Conservation (phyloP, 805 yeast genomes). For the Danielozyma ontarioensis region DNA sequence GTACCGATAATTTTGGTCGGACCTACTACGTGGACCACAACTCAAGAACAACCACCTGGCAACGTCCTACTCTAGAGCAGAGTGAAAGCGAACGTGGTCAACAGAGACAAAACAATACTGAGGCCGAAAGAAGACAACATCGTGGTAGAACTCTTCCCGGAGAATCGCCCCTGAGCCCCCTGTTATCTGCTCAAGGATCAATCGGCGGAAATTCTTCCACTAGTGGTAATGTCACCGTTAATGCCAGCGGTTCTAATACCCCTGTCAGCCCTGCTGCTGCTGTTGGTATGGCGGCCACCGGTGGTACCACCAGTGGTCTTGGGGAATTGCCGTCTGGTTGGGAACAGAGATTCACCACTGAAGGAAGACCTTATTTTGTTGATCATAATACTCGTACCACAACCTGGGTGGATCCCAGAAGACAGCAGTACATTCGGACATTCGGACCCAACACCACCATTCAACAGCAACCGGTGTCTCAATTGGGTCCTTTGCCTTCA, state of each 20-base stretch:
- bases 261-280: conserved; percentile 66
- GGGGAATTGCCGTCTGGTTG: conserved; percentile 98
- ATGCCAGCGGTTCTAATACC: conserved; percentile 38
- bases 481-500: conserved; percentile 94
- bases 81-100: conserved; percentile 65
- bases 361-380: conserved; percentile 96
- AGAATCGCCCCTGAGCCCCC: conserved; percentile 32
- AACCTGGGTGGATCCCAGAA: conserved; percentile 99
- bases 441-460: conserved; percentile 88
- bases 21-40: conserved; percentile 98
- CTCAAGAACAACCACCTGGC: conserved; percentile 98
- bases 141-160: conserved; percentile 88
- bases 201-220: conserved; percentile 16
- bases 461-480: conserved; percentile 97
- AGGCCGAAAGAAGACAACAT: conserved; percentile 86
- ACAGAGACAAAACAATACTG: conserved; percentile 65
- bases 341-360: conserved; percentile 98
- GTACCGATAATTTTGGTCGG: conserved; percentile 96
- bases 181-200: conserved; percentile 18
- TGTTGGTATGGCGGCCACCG: conserved; percentile 64
- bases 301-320: conserved; percentile 90
- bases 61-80: conserved; percentile 83
- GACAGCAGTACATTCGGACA: conserved; percentile 96
- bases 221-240: conserved; percentile 44
- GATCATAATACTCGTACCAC: conserved; percentile 99